phyloP scores from a whole-genome alignment of 306 rosid species.

The Luffa aegyptiaca region DNA sequence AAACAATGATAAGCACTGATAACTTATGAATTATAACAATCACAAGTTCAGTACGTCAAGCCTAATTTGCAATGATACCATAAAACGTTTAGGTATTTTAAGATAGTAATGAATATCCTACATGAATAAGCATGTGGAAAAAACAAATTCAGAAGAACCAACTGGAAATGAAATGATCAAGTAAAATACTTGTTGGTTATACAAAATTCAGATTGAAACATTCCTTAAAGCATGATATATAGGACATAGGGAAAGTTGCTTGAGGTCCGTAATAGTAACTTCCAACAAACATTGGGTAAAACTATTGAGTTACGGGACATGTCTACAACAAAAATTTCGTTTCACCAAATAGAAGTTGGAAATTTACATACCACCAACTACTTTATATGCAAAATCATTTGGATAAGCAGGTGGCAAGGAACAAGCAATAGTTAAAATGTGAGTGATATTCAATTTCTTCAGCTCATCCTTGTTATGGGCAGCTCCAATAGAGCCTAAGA shows the following conservation, averaged over 20 bases:
- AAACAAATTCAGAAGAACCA: not conserved
- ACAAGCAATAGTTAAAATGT: constrained; percentile 62
- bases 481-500: constrained; percentile 68
- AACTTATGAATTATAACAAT: not conserved
- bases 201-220: not conserved
- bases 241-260: not conserved
- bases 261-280: not conserved
- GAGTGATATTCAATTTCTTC: constrained; percentile 50
- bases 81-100: not conserved
- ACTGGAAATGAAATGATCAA: not conserved
- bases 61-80: not conserved
- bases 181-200: not conserved
- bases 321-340: not conserved
- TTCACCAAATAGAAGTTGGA: constrained; percentile 1
- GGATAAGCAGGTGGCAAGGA: constrained; percentile 39
- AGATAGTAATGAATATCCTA: not conserved
- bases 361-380: constrained; percentile 35
- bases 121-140: not conserved
- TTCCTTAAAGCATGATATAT: not conserved
- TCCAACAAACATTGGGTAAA: not conserved
- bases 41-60: not conserved
- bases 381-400: constrained; percentile 46
- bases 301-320: not conserved
- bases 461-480: constrained; percentile 43
- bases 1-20: not conserved